Base-by-base conservation (phyloP, 1,284 basidiomycete species). In the Tylopilus orsonianus region DNA sequence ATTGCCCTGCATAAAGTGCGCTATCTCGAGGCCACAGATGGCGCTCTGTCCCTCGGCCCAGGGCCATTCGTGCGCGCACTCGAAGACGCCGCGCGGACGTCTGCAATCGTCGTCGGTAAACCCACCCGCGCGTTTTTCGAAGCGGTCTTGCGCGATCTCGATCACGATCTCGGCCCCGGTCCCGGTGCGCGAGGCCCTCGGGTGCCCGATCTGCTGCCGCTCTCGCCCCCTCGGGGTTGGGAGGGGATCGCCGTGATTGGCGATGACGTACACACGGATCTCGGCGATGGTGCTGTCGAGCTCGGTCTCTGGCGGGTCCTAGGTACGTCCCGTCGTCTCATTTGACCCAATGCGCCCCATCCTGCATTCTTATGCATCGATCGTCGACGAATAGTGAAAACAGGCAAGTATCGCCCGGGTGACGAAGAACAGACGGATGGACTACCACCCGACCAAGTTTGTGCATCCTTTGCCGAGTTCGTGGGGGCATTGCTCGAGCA, bases 61-160 rank as follows among this genome's bases (percentile, higher is more conserved):
- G 86, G 86, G 1, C 81, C 85, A 0, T 90, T 88, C 56, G 77
- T 90, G 5, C 60, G 70, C 1, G 83, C 81, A 0, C 71, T 90
- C 6, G 86, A 88, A 56, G 65, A 70, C 18, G 83, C 83, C 0
- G 56, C 76, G 0, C 76, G 73, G 0, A 58, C 71, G 18, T 56
- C 70, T 12, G 80, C 83, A 0, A 72, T 74, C 29, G 70, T 82
- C 8, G 75, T 88, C 6, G 87, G 87, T 4, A 90, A 89, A 60
- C 86, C 86, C 0, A 75, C 72, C 0, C 67, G 66, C 16, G 57
- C 65, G 1, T 88, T 88, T 60, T 88, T 85, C 54, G 69, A 83
- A 55, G 67, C 76, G 4, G 81, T 80, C 6, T 69, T 89, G 35
- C 60, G 61, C 24, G 73, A 77, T 55, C 64, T 87, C 26, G 56